A percentile compares a stretch with the other conserved stretches of the same genome.
phyloP scores from a whole-genome alignment of 1,284 basidiomycete genomes.

The Lentinula novae-zelandiae region DNA sequence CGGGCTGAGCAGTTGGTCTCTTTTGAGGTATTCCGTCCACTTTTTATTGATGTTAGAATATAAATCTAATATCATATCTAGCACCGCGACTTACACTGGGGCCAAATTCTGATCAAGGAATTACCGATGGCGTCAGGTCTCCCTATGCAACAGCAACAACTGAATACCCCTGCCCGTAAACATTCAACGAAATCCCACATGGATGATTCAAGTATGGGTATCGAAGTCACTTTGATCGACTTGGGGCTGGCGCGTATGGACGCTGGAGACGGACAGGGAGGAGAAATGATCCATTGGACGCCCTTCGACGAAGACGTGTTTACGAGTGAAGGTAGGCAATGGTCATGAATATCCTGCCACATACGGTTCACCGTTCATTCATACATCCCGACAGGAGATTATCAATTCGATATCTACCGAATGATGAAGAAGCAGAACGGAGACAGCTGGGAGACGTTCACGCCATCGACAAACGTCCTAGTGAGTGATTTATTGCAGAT shows the following conservation, averaged over 20 bases:
- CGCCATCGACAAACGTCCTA: conserved; percentile 86
- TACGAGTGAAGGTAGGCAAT: conserved; percentile 65
- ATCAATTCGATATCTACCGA: conserved; percentile 94
- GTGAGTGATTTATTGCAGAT: conserved; percentile 40
- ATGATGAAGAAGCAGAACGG: conserved; percentile 70
- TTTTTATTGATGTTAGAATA: background rate
- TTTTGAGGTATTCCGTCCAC: conserved; percentile 73
- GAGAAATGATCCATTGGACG: conserved; percentile 61
- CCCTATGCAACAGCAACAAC: conserved; percentile 28
- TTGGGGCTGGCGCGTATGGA: conserved; percentile 88
- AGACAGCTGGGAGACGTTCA: conserved; percentile 67
- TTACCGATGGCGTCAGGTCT: conserved; percentile 25
- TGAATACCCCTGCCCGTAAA: conserved; percentile 21
- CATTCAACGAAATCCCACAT: conserved; percentile 32
- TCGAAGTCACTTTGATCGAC: conserved; percentile 88
- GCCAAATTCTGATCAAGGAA: conserved; percentile 87
- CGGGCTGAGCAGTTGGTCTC: conserved; percentile 74
- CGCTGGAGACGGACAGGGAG: conserved; percentile 41
- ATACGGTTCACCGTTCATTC: background rate
- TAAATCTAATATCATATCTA: conserved; percentile 28
- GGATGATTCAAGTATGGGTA: conserved; percentile 58
- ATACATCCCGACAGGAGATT: conserved; percentile 54
- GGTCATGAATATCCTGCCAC: background rate
- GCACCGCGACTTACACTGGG: conserved; percentile 98
- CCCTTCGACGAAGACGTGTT: conserved; percentile 80